Evolutionary conservation across 176 grass and related monocot species (phyloP).

Genomic region (Melocanna baccifera): DNA sequence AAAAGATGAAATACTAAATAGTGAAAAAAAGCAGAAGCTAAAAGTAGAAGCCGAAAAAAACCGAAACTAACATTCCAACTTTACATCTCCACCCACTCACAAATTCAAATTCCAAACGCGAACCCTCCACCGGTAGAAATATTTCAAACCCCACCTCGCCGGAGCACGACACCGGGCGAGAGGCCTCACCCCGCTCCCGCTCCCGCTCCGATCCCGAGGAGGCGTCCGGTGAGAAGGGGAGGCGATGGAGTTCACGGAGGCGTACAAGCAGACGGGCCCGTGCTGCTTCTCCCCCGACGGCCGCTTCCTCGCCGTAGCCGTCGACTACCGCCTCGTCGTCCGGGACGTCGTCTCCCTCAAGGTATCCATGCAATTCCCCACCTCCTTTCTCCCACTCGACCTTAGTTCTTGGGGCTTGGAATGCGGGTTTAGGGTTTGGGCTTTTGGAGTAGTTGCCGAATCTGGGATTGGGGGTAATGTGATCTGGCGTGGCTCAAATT

Average conservation of each 20-base stretch:
- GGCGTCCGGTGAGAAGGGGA: neutral
- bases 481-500: conserved; percentile 1
- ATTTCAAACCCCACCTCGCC: conserved; percentile 10
- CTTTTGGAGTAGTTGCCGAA: neutral
- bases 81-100: conserved; percentile 9
- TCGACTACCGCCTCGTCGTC: conserved; percentile 85
- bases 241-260: conserved; percentile 82
- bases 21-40: no score
- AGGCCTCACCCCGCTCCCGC: neutral
- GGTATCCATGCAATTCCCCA: conserved; percentile 17
- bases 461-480: conserved; percentile 15
- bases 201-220: neutral
- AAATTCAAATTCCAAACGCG: conserved; percentile 34
- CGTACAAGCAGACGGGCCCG: conserved; percentile 86
- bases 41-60: no score
- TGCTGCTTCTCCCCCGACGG: conserved; percentile 87
- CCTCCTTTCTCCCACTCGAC: neutral
- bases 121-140: neutral
- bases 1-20: no score
- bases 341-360: conserved; percentile 76
- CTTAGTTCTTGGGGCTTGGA: neutral
- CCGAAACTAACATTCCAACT: no score
- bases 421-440: conserved; percentile 29
- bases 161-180: conserved; percentile 21
- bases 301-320: conserved; percentile 68